Base-by-base conservation (phyloP, 2,329 filamentous ascomycete species). In the Claviceps fusiformis region DNA sequence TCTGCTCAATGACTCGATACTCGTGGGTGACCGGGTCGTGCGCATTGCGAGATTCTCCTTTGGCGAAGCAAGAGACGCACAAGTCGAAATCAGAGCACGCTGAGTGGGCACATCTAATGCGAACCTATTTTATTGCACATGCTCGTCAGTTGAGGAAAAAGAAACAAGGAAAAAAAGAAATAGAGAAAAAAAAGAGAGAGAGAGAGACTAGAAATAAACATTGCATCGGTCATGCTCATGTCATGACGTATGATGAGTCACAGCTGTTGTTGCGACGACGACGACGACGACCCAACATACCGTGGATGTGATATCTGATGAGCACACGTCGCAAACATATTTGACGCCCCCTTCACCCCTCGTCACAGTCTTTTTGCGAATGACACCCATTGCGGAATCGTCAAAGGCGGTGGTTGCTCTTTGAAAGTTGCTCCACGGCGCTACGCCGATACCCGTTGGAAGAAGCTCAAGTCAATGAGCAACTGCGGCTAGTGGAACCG, bases 321-420 rank as follows among this genome's bases (percentile, higher is more conserved):
- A 95, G 70, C 93, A 98, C 57, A 95, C 86, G 70, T 98, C 95
- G 75, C 93, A 98, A 61, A 97, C 89, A 70, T 95, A 98, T 69
- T 97, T 96, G 37, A 90, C 87, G 59, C 88, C 88, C 50, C 87
- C 90, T 68, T 96, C 89, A 53, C 86, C 89, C 66, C 88, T 80
- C 55, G 85, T 84, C 61, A 87, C 87, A 57, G 89, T 93, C 75
- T 96, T 96, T 78, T 96, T 96, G 68, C 91, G 87, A 69, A 96
- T 95, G 65, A 95, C 87, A 63, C 90, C 91, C 92, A 96, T 96
- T 19, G 48, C 8, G 24, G 15, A 27, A 3, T 17, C 1, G 24
- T 46, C 3, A 3, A 5, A n/a, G 13, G 31, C 9, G 35, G 31
- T 13, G 35, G 47, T 45, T 13, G 13, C 5, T 24, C 50, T 27